Conservation (phyloP, 2,329 filamentous ascomycete genomes). For the Ophiobolus disseminans region DNA sequence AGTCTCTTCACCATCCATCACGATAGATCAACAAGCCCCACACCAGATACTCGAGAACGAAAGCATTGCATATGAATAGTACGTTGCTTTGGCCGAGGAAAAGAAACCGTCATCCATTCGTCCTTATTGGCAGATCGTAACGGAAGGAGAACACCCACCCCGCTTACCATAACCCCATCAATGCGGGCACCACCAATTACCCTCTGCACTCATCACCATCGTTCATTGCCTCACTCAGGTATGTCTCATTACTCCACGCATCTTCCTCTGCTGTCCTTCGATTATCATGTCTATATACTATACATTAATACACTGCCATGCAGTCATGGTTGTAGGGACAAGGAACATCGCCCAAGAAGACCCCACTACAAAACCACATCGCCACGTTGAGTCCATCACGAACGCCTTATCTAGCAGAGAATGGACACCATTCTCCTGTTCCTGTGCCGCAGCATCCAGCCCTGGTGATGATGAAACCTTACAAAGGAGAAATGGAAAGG, state of each 20-base stretch:
- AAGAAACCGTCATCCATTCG: slow-evolving; percentile 9
- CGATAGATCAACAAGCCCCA: not conserved
- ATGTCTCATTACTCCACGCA: slow-evolving; percentile 8
- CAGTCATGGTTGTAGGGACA: slow-evolving; percentile 11
- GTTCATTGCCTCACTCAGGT: slow-evolving; percentile 18
- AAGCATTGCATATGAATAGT: slow-evolving; percentile 1
- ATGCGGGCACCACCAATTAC: slow-evolving; percentile 12
- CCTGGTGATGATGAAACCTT: slow-evolving; percentile 21
- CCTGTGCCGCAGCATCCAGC: slow-evolving; percentile 22
- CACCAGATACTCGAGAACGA: not conserved
- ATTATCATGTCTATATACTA: slow-evolving; percentile 30
- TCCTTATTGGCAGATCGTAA: slow-evolving; percentile 22
- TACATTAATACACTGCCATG: slow-evolving; percentile 36
- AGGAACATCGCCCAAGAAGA: slow-evolving; percentile 9
- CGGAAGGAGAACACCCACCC: slow-evolving; percentile 17
- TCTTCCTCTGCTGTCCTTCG: slow-evolving; percentile 10
- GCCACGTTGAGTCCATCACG: slow-evolving; percentile 4
- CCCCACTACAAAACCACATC: slow-evolving; percentile 12
- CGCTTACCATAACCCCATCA: slow-evolving; percentile 17
- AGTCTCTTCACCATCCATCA: slow-evolving; percentile 1
- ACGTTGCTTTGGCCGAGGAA: not conserved
- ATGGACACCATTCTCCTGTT: slow-evolving; percentile 8
- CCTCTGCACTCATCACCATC: slow-evolving; percentile 13
- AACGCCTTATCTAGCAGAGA: slow-evolving; percentile 15
- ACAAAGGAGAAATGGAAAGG: slow-evolving; percentile 23